Conservation (phyloP, 176 grass and related monocot species). For the Dendrocalamus sinicus region DNA sequence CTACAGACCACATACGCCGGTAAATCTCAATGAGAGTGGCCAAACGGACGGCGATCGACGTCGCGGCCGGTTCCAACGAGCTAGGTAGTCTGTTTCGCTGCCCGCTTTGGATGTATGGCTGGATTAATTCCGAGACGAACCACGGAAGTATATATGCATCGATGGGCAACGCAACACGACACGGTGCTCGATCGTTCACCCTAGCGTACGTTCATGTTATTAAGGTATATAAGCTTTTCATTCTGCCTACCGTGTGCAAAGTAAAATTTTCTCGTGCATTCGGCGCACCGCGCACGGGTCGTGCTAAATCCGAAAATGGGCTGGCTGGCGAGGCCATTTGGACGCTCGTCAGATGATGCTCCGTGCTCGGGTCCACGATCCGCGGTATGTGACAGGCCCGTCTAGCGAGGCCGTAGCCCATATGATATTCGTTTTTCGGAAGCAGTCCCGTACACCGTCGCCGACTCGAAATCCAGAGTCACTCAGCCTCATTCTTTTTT, state of each 20-base stretch:
- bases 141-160: not conserved
- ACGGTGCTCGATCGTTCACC: not conserved
- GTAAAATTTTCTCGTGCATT: not conserved
- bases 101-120: not conserved
- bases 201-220: not conserved
- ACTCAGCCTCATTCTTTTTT: no score
- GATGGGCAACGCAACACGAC: not conserved
- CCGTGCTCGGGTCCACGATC: not conserved
- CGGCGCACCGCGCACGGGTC: not conserved
- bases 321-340: not conserved
- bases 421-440: no score
- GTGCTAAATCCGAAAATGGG: not conserved
- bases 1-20: not conserved
- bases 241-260: no score
- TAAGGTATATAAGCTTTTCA: not conserved
- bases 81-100: not conserved
- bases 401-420: no score
- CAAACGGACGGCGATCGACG: conserved; percentile 21
- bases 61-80: conserved; percentile 22
- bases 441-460: no score
- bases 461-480: no score
- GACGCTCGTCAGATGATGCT: not conserved
- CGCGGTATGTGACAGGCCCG: not conserved
- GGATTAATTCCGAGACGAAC: not conserved
- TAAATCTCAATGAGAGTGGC: conserved; percentile 55